phyloP scores from a whole-genome alignment of 306 rosid species.

The Dalbergia oliveri region DNA sequence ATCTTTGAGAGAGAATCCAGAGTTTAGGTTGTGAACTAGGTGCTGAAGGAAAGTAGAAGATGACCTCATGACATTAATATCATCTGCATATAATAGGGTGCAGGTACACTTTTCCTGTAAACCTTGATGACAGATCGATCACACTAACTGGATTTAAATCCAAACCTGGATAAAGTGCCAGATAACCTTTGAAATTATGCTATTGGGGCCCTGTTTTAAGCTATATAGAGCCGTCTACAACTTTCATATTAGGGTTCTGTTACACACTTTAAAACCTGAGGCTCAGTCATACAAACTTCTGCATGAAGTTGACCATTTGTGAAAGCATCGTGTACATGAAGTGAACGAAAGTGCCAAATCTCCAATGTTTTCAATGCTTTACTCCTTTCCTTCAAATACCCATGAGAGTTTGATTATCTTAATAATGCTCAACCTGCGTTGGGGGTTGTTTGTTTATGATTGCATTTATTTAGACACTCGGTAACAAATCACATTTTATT shows the following conservation, averaged over 20 bases:
- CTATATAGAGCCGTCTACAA: no score
- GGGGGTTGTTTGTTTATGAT: conserved; percentile 11
- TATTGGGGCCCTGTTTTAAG: background rate
- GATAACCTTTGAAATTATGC: background rate
- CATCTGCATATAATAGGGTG: background rate
- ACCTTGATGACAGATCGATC: background rate
- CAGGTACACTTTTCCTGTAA: background rate
- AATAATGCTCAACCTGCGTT: conserved; percentile 12
- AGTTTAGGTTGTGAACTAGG: background rate
- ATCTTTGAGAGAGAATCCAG: background rate
- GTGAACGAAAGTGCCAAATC: background rate
- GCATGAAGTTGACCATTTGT: background rate
- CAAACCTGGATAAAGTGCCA: background rate
- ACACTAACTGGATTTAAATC: background rate
- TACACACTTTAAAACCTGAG: background rate
- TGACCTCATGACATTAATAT: background rate
- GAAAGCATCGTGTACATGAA: background rate
- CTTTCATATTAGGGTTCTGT: background rate
- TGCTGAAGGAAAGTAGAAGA: background rate
- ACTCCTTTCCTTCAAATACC: conserved; percentile 11
- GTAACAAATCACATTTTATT: conserved; percentile 12
- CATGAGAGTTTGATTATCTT: conserved; percentile 28
- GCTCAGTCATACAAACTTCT: background rate
- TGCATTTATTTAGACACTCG: conserved; percentile 27
- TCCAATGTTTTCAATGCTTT: conserved; percentile 5